Conservation (phyloP, 495 filamentous ascomycete species). For the Cercophora sp. region DNA sequence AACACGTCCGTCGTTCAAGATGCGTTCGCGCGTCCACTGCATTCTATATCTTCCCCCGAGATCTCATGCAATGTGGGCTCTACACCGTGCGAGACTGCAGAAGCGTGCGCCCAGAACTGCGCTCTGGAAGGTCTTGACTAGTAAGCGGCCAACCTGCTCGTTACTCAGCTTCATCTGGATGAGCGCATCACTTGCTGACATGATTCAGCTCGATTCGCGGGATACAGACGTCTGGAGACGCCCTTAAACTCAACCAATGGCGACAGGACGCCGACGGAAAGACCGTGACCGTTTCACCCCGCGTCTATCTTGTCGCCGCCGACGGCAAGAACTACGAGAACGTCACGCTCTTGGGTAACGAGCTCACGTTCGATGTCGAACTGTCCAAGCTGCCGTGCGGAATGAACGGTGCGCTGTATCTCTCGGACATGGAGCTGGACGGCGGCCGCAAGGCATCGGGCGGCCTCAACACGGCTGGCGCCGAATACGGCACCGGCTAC, state of each 20-base stretch:
- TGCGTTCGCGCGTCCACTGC: constrained; percentile 25
- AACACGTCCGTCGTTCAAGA: constrained; percentile 56
- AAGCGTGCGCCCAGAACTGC: constrained; percentile 45
- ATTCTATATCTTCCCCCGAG: not conserved
- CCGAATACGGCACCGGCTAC: constrained; percentile 70
- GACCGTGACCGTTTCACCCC: constrained; percentile 51
- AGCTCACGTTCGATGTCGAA: constrained; percentile 69
- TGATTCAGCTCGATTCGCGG: constrained; percentile 26
- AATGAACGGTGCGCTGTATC: constrained; percentile 69
- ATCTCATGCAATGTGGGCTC: constrained; percentile 40
- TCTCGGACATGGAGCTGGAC: constrained; percentile 60
- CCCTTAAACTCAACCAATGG: constrained; percentile 52
- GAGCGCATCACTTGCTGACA: not conserved
- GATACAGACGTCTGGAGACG: constrained; percentile 37
- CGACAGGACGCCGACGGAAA: constrained; percentile 35
- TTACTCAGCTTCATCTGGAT: no score
- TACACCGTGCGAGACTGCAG: constrained; percentile 43
- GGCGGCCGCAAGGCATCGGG: constrained; percentile 48
- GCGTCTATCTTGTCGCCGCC: constrained; percentile 57
- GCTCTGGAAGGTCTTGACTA: constrained; percentile 48
- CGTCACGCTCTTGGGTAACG: constrained; percentile 55
- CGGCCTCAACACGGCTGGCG: constrained; percentile 59
- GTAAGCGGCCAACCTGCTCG: no score
- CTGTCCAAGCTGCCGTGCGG: constrained; percentile 62
- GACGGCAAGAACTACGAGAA: constrained; percentile 52